Conservation (phyloP, 495 filamentous ascomycete genomes). For the Melanomma pulvis-pyrius region DNA sequence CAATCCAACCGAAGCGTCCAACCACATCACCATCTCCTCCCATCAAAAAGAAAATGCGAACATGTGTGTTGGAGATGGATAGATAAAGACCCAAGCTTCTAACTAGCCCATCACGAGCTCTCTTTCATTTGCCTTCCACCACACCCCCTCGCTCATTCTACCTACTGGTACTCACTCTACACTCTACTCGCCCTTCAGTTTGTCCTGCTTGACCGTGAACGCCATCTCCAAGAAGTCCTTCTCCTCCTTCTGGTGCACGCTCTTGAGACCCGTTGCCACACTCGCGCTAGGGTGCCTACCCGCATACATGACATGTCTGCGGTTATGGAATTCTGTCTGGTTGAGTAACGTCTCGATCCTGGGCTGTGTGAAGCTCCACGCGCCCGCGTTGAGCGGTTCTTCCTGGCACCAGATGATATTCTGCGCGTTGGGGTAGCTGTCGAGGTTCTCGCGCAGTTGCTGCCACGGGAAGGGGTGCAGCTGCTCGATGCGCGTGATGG, state of each 20-base stretch:
- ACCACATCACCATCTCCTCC: background rate
- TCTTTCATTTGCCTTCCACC: background rate
- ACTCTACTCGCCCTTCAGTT: slow-evolving; percentile 67
- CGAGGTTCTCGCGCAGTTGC: slow-evolving; percentile 91
- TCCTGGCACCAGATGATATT: slow-evolving; percentile 96
- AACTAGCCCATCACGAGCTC: background rate
- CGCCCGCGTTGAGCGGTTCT: slow-evolving; percentile 94
- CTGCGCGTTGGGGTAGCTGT: slow-evolving; percentile 94
- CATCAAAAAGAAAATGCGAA: background rate
- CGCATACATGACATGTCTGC: slow-evolving; percentile 95
- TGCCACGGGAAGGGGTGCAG: slow-evolving; percentile 99
- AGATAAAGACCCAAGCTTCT: background rate
- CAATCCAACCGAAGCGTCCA: too few relatives aligned
- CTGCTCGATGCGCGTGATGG: slow-evolving; percentile 95
- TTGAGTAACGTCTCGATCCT: slow-evolving; percentile 95
- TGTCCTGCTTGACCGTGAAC: slow-evolving; percentile 66
- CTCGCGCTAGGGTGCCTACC: slow-evolving; percentile 86
- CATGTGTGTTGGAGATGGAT: background rate
- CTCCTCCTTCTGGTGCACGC: slow-evolving; percentile 89
- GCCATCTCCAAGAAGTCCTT: slow-evolving; percentile 81
- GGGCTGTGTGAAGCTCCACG: slow-evolving; percentile 93
- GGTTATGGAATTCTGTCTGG: slow-evolving; percentile 83
- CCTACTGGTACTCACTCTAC: background rate
- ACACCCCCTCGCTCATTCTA: background rate
- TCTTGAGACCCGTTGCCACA: slow-evolving; percentile 92